phyloP scores from a whole-genome alignment of 2,329 filamentous ascomycete species.

The Talaromyces sp. region DNA sequence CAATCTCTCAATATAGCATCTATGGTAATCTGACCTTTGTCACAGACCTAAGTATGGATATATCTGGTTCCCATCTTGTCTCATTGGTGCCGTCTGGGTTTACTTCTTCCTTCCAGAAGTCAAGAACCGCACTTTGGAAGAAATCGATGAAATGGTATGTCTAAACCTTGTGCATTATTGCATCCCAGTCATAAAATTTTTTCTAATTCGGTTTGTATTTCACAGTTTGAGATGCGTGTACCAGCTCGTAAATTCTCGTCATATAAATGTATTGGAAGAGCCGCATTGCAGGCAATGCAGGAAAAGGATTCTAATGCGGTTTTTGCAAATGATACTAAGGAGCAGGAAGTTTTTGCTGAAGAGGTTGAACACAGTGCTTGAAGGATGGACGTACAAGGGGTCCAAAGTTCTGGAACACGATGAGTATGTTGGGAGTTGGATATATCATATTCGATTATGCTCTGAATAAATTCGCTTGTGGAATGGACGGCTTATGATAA shows the following conservation, averaged over 20 bases:
- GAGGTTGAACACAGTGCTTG: not conserved
- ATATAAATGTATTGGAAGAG: not conserved
- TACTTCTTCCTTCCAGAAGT: conserved; percentile 54
- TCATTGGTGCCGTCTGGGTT: conserved; percentile 29
- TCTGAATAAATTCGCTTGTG: not conserved
- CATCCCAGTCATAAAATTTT: not conserved
- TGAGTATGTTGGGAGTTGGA: not conserved
- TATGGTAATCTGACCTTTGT: not conserved
- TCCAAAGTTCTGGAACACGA: not conserved
- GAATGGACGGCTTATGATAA: not conserved
- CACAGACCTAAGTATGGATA: conserved; percentile 52
- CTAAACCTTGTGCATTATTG: not conserved
- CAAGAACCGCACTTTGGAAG: conserved; percentile 52
- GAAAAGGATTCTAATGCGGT: not conserved
- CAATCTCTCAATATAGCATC: too few relatives aligned
- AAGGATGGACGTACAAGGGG: not conserved
- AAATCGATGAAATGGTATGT: conserved; percentile 55
- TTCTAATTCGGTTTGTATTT: not conserved
- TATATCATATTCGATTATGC: not conserved
- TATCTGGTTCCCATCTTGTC: conserved; percentile 47
- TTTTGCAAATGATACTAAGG: not conserved
- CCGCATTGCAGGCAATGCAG: not conserved
- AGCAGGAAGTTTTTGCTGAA: not conserved
- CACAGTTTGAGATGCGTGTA: not conserved
- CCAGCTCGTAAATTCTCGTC: not conserved